Evolutionary conservation across 495 filamentous ascomycete species (phyloP).

Genomic region (Jackrogersella minutella): DNA sequence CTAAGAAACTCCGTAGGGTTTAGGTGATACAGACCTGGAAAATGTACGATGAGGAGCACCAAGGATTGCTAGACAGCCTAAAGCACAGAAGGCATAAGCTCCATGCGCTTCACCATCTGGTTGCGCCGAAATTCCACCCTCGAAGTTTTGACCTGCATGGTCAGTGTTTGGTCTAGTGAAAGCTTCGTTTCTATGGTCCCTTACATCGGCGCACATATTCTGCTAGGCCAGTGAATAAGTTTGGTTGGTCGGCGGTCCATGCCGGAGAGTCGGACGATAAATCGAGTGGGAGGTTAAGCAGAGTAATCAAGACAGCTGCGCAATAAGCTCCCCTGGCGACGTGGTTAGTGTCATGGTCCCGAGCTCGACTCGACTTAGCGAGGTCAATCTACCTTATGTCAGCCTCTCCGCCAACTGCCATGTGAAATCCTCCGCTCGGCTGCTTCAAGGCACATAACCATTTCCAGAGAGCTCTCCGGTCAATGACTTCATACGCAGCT

Average conservation of each 20-base stretch:
- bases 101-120: constrained; percentile 93
- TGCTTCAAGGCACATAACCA: constrained; percentile 89
- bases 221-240: constrained; percentile 71
- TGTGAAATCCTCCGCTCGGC: constrained; percentile 79
- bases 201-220: constrained; percentile 86
- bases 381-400: constrained; percentile 76
- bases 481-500: constrained; percentile 75
- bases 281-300: constrained; percentile 83
- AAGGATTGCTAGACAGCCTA: constrained; percentile 85
- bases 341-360: constrained; percentile 27
- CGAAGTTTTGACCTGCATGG: constrained; percentile 82
- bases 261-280: constrained; percentile 70
- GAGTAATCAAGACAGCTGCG: constrained; percentile 78
- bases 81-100: constrained; percentile 93
- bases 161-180: constrained; percentile 29
- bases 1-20: constrained; percentile 7
- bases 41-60: constrained; percentile 78
- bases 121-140: constrained; percentile 86
- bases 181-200: constrained; percentile 37
- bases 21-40: constrained; percentile 58
- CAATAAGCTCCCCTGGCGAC: constrained; percentile 82
- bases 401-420: constrained; percentile 83
- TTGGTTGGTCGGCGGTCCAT: constrained; percentile 52
- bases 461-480: constrained; percentile 85
- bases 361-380: constrained; percentile 19